phyloP scores from a whole-genome alignment of 163 green algal species.

The Chlamydomonas reinhardtii region DNA sequence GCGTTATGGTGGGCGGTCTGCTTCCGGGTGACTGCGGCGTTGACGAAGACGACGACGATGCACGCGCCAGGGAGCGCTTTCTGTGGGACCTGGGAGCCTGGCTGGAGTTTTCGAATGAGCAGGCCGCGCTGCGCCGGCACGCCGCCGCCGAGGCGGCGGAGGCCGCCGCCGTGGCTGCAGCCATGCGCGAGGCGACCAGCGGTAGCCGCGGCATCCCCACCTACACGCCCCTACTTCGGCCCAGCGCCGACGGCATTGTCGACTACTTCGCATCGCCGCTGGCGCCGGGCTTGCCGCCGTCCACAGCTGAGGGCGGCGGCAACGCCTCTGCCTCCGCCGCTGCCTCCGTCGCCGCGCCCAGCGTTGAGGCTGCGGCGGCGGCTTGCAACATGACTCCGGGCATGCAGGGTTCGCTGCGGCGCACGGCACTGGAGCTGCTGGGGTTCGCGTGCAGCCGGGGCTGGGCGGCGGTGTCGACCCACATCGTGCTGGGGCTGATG shows the following conservation, averaged over 20 bases:
- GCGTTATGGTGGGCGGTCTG: no score
- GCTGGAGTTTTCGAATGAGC: background rate
- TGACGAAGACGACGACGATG: conserved; percentile 25
- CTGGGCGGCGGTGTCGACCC: conserved; percentile 7
- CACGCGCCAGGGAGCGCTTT: conserved; percentile 23
- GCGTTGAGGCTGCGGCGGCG: background rate
- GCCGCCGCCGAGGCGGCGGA: background rate
- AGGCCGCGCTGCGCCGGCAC: no score
- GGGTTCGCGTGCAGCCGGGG: conserved; percentile 44
- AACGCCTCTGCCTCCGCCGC: background rate
- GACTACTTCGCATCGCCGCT: no score
- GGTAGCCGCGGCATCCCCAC: no score
- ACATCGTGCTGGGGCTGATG: conserved; percentile 42
- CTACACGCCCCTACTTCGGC: no score
- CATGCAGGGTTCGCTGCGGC: background rate
- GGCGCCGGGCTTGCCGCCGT: no score
- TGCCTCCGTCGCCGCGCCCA: background rate
- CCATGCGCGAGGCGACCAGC: background rate
- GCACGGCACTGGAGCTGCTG: conserved; percentile 32
- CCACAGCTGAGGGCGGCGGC: background rate
- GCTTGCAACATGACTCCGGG: background rate
- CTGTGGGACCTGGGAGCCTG: conserved; percentile 38
- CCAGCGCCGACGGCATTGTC: no score
- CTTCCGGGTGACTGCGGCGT: no score
- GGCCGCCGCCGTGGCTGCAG: no score